Base-by-base conservation (phyloP, 169 alveolate genomes). In the Plasmodium vinckei region DNA sequence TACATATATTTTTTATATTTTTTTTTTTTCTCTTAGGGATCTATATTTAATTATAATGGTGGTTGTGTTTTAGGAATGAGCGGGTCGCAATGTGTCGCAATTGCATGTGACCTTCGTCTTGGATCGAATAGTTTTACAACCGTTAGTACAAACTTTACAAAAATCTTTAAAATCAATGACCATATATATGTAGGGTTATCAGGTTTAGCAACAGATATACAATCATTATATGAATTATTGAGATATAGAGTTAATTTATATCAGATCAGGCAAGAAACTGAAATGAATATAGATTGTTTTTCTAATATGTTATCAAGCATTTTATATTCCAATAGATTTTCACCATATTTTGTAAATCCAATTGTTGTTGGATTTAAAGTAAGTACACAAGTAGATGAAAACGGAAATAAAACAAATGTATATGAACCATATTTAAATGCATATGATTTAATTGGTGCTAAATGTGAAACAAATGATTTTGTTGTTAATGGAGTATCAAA, bases 51-150 rank as follows among this genome's bases (percentile, higher is more conserved):
- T 68, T 98, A 98, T 94, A 98, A 98, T 92, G 99, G 99, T 5
- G 97, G 98, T 60, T 97, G 99, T 54, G 96, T 97, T 60, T 95
- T 98, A 75, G 99, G 99, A n/a, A 98, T 98, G 99, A 93, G 96
- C 13, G 99, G 99, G 60, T 93, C 97, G 19, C 95, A 96, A 72
- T 98, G 99, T 75, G 99, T 98, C 17, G 99, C 99, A 17, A 96
- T 98, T 73, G 99, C 99, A 46, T 94, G 98, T 19, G 99, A 98
- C 87, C 94, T 95, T 89, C 92, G 99, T 25, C 95, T 98, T 9
- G 99, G 99, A 10, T 65, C 96, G 12, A 96, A 97, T 89, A 92
- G 82, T 46, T 96, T 96, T 73, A 92, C 92, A 59, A 97, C 99
- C 0, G 87, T 97, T 42, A 91, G 96, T 23, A 94, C 98, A 15